Evolutionary conservation across 2,329 filamentous ascomycete genomes (phyloP), one percentile per base, ranked within the genome.

Genomic region (Xylariales sp.): DNA sequence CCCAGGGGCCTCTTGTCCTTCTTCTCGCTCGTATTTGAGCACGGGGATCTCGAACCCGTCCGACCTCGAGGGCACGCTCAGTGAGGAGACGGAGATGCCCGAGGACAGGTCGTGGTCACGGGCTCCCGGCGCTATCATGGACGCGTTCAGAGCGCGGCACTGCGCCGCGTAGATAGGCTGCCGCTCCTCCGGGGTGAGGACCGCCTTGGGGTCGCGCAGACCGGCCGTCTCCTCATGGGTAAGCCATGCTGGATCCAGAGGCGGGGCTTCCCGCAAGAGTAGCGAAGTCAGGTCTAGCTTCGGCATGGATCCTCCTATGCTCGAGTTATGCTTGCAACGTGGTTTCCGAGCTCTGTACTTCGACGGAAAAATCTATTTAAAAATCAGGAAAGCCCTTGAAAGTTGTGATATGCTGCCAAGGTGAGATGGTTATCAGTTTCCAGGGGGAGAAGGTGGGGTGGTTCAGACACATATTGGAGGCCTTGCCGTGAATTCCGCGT

Each of bases 81-180:
- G 44, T 6, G 51, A 39, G 21, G 44, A 51, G 5, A 43, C 55
- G 4, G 32, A 38, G 34, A 71, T 46, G 4, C 55, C 60, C 24
- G 57, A 44, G 3, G 55, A 52, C 3, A 74, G 57, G 18, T 60
- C 44, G 24, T 61, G 41, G 39, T 70, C 62, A 15, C 59, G 54
- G 0, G 56, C 54, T 4, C 55, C 62, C 1, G 58, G 53, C 0
- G 53, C 50, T 14, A 63, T 61, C 50, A 70, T 60, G 10, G 45
- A 43, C 3, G 53, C 49, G 28, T 64, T 61, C 15, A 60, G 53
- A 5, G 53, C 53, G 29, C 62, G 62, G 43, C 69, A 68, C 25
- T 63, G 56, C 23, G 55, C 46, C 3, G 61, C 65, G 47, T 72
- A 73, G 29, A 55, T 32, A 7, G 56, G 52, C 42, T 70, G 67